Base-by-base conservation (phyloP, 169 alveolate genomes). In the Cryptosporidium andersoni region DNA sequence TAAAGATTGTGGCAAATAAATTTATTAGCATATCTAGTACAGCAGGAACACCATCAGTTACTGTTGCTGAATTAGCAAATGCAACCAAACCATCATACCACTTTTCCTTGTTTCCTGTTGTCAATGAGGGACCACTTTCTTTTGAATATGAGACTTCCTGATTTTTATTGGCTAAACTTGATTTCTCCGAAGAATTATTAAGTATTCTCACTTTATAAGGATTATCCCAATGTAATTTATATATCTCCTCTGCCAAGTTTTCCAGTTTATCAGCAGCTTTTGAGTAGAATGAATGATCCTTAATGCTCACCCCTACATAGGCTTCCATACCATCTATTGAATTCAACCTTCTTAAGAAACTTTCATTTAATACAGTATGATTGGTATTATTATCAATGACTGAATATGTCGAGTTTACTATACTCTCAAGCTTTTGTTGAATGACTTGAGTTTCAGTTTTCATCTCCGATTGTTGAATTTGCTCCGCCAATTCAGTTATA, bases 51-150 rank as follows among this genome's bases (percentile, higher is more conserved):
- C 85, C 85, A 16, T 68, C 60, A 4, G 60, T 37, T 39, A 47
- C 85, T 3, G 85, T 36, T 34, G 60, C 67, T 14, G 45, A 58
- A 12, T 74, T 74, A 16, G 85, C 55, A 34, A 74, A 74, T 8
- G 55, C 74, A 45, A 74, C 55, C 9, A 74, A 37, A 34, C 85
- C 85, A 74, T 74, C 85, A 40, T 74, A 74, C 85, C 85, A 74
- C 60, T 74, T 74, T 6, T 48, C 74, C 37, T 74, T 74, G 34
- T 51, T 42, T 9, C 40, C 55, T 47, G 45, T 64, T 16, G 49
- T 6, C 14, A 68, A 16, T 43, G 48, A 42, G 12, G 82, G 47
- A 34, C 45, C 42, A 5, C 68, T 68, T 0, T 12, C 45, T 2
- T 49, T 51, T 34, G 49, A 6, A 16, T 49, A 9, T 9, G 65